Percentiles rank a stretch among this genome's conserved stretches.
These are phyloP conservation scores for Didymella arachidicola DNA, from an alignment of 2,329 filamentous ascomycete genomes.

Conservation along the genomic window DNA sequence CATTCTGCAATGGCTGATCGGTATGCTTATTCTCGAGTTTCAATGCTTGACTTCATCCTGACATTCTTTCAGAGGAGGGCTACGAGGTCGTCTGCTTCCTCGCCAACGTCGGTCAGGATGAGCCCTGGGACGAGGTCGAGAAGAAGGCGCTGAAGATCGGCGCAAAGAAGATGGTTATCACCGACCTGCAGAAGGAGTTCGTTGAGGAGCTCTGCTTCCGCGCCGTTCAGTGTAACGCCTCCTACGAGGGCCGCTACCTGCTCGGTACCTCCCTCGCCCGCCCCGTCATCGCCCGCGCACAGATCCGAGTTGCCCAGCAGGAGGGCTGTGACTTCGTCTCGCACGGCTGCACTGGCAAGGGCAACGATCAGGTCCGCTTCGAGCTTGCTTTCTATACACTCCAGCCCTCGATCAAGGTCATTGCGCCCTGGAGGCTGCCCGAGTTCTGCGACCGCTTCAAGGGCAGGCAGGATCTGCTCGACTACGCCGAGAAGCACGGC, in stretches of 20 bases:
- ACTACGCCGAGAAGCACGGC: slow-evolving; percentile 71
- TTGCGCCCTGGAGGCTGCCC: slow-evolving; percentile 77
- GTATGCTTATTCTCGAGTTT: slow-evolving; percentile 26
- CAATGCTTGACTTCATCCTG: slow-evolving; percentile 2
- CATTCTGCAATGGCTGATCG: slow-evolving; percentile 49
- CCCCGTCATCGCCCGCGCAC: slow-evolving; percentile 73
- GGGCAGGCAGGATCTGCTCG: slow-evolving; percentile 75
- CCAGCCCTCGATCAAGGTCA: slow-evolving; percentile 72
- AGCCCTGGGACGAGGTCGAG: slow-evolving; percentile 63
- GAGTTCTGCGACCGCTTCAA: slow-evolving; percentile 75
- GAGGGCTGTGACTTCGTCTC: slow-evolving; percentile 64
- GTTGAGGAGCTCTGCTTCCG: slow-evolving; percentile 82
- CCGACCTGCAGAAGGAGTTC: slow-evolving; percentile 76
- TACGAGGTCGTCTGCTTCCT: slow-evolving; percentile 71
- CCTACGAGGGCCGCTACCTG: slow-evolving; percentile 63
- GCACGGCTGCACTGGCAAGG: slow-evolving; percentile 57
- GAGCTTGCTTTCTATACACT: slow-evolving; percentile 69
- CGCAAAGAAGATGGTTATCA: slow-evolving; percentile 68
- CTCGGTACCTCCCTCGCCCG: slow-evolving; percentile 69
- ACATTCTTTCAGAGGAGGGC: slow-evolving; percentile 54
- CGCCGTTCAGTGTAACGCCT: slow-evolving; percentile 74
- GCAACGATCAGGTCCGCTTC: slow-evolving; percentile 72
- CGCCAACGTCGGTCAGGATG: slow-evolving; percentile 67
- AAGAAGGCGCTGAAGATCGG: slow-evolving; percentile 75
- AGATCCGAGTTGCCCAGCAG: slow-evolving; percentile 70